Evolutionary conservation across 2,329 filamentous ascomycete species (phyloP), one percentile per base, ranked within the genome.

Genomic region (Sporothrix humicola): DNA sequence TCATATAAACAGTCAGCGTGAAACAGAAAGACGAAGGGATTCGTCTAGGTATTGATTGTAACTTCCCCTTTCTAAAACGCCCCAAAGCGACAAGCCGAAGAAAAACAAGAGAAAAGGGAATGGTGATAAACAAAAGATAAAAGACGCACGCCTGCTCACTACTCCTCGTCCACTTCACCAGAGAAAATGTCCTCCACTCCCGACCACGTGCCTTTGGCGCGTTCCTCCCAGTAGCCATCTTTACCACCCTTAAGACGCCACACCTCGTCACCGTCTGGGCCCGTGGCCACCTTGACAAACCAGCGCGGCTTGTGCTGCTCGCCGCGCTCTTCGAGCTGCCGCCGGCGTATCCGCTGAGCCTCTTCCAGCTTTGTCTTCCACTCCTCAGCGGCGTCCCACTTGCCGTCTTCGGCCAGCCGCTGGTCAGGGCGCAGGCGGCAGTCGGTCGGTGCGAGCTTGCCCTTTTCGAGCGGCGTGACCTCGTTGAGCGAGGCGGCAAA

Each of bases 151-250:
- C n/a, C 7, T 12, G 12, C 52, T 58, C 12, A 20, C 48, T 26
- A 31, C 68, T 48, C 69, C 68, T 59, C 68, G 9, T 20, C 54
- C 15, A 56, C 56, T 10, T 69, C 69, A 13, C 50, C 63, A 6
- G 52, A 78, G 77, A 88, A 90, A 71, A 90, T 83, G 65, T 87
- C 82, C 76, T 85, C 83, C 48, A 89, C 81, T 5, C 86, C 87
- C 3, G 79, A 81, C 93, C 93, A 97, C 73, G 85, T 85, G 1
- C 91, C 91, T 76, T 84, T 88, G 2, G 85, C 87, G 75, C 95
- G 88, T 82, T 93, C 91, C 80, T 97, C 95, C 96, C 96, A 99
- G 82, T 99, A 99, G 9, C 93, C 91, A 20, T 97, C 94, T 82
- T 92, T 94, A 23, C 94, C 94, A 2, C 85, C 85, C 84, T 91